Conservation (phyloP, 176 grass and related monocot species). For the Leersia perrieri region DNA sequence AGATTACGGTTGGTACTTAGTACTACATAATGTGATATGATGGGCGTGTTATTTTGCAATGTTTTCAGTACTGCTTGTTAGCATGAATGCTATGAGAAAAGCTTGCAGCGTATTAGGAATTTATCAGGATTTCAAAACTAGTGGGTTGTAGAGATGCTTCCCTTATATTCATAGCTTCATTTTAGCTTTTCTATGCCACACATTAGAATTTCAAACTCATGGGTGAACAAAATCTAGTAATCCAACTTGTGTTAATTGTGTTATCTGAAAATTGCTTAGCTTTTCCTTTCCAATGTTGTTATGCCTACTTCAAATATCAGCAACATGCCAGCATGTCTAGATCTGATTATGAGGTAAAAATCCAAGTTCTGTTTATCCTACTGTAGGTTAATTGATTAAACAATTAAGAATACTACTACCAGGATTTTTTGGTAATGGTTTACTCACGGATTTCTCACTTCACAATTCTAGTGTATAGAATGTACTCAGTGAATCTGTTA, state of each 20-base stretch:
- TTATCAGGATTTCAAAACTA: too few species aligned
- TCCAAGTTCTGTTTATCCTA: neutral
- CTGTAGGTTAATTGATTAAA: neutral
- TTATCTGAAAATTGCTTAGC: neutral
- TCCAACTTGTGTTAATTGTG: neutral
- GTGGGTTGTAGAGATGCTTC: too few species aligned
- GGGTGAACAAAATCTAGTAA: neutral
- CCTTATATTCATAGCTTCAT: too few species aligned
- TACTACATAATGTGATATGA: neutral
- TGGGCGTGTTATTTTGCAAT: neutral
- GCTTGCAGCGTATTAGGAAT: neutral
- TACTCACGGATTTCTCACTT: neutral
- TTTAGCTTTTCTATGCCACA: neutral
- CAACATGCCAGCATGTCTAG: neutral
- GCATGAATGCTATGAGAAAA: neutral
- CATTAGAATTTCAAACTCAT: neutral
- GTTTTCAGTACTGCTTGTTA: neutral
- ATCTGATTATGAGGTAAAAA: neutral
- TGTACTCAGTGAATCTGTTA: neutral
- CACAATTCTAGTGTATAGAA: neutral
- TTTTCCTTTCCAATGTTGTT: neutral
- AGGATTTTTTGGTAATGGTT: neutral
- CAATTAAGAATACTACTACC: neutral
- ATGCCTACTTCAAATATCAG: neutral
- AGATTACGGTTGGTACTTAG: constrained; percentile 3